Evolutionary conservation across 768 basidiomycete genomes (phyloP), one percentile per base, ranked within the genome.

Genomic region (Boletus pseudo-olivaceus): DNA sequence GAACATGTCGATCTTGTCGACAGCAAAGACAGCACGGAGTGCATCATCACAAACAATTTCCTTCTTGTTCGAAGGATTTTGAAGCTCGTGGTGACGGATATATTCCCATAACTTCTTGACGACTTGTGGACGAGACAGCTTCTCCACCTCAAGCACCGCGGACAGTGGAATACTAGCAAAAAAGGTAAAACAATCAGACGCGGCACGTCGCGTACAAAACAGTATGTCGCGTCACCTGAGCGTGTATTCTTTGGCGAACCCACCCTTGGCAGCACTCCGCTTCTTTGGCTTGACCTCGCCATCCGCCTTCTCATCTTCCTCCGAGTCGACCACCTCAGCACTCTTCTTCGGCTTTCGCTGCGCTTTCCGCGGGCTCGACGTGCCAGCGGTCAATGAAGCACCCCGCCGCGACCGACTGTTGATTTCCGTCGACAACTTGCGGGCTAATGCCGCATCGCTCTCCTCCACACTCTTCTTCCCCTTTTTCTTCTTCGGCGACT

Each of bases 21-120:
- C 79, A 53, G 80, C 81, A 69, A 98, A 96, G 20, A 96, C 81
- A 7, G 85, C 82, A 63, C 78, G 80, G 61, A 97, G 67, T 17
- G 70, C 75, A 17, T 78, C 75, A 69, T 98, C 93, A 64, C 93
- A 95, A 2, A 93, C 59, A 57, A 98, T 97, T 68, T 90, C 91
- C 51, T 83, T 82, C 71, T 78, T 88, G 71, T 96, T 90, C 1
- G 66, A 69, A 6, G 92, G 91, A 66, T 98, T 94, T 73, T 98
- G 93, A 42, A 95, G 76, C 29, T 83, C 77, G 53, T 91, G 80
- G 14, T 67, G 77, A 67, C 90, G 94, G 69, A 97, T 94, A 69
- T 96, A 87, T 12, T 80, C 82, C 94, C 94, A 97, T 11, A 97
- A 73, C 52, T 82, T 83, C 69, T 96, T 96, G 44, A 97, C 94